Evolutionary conservation across 176 grass and related monocot genomes (phyloP).

Genomic region (Oryza australiensis): DNA sequence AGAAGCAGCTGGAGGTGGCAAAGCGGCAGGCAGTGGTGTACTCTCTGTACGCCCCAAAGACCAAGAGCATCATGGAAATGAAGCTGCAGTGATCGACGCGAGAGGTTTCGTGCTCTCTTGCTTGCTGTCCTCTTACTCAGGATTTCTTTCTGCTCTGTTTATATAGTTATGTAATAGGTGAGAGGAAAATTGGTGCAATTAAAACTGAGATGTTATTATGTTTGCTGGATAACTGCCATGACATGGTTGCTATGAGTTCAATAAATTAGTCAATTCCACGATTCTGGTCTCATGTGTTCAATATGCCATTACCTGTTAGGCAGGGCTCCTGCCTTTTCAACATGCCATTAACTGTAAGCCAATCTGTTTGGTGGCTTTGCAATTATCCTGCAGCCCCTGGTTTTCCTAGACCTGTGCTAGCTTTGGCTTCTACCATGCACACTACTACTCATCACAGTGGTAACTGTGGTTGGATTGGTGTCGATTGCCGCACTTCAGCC

Average conservation of each 20-base stretch:
- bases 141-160: no score
- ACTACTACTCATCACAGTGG: neutral
- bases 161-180: conserved; percentile 6
- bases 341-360: neutral
- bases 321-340: neutral
- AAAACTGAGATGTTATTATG: neutral
- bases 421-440: neutral
- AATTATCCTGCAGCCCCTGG: neutral
- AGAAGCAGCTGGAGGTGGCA: no score
- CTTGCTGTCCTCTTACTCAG: no score
- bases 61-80: no score
- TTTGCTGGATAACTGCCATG: conserved; percentile 14
- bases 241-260: conserved; percentile 15
- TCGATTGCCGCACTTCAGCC: neutral
- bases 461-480: neutral
- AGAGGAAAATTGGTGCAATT: neutral
- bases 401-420: neutral
- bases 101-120: no score
- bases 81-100: no score
- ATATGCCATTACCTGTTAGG: neutral
- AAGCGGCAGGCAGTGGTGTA: no score
- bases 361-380: neutral
- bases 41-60: no score
- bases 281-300: neutral
- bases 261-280: conserved; percentile 26